phyloP scores from a whole-genome alignment of 73 alveolate species.

The Stentor coeruleus region DNA sequence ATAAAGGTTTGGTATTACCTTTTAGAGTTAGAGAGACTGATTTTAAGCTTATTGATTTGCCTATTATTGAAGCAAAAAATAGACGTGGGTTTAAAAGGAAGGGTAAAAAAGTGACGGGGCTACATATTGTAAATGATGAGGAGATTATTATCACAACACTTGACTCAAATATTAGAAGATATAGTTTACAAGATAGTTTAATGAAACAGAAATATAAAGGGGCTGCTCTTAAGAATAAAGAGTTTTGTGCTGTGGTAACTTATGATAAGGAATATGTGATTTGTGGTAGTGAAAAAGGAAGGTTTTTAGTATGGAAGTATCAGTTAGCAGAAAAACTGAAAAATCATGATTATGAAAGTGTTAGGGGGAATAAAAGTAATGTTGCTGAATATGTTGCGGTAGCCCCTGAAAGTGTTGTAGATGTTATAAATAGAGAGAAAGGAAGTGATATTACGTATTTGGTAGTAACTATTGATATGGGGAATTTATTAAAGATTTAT shows the following conservation, averaged over 20 bases:
- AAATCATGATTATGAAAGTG: background rate
- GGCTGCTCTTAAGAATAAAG: too few relatives aligned
- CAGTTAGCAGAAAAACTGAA: background rate
- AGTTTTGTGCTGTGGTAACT: background rate
- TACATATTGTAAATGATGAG: background rate
- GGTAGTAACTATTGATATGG: too few relatives aligned
- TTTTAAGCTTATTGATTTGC: background rate
- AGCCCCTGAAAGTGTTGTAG: slow-evolving; percentile 5
- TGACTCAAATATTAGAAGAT: slow-evolving; percentile 4
- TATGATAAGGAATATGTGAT: background rate
- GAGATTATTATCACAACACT: background rate
- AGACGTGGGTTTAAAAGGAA: background rate
- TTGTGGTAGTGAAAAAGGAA: slow-evolving; percentile 10
- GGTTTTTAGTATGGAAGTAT: background rate
- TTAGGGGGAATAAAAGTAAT: background rate
- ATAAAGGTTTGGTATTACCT: background rate
- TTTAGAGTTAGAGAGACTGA: background rate
- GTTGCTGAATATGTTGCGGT: background rate
- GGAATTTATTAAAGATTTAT: too few relatives aligned
- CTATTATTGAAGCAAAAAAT: background rate
- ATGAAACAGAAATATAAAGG: slow-evolving; percentile 11
- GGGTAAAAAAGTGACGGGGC: slow-evolving; percentile 20
- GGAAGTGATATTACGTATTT: too few relatives aligned
- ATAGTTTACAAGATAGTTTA: background rate
- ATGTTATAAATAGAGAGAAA: too few relatives aligned